These are phyloP conservation scores for Delonix regia DNA, from an alignment of 306 rosid genomes.

Conservation along the genomic window DNA sequence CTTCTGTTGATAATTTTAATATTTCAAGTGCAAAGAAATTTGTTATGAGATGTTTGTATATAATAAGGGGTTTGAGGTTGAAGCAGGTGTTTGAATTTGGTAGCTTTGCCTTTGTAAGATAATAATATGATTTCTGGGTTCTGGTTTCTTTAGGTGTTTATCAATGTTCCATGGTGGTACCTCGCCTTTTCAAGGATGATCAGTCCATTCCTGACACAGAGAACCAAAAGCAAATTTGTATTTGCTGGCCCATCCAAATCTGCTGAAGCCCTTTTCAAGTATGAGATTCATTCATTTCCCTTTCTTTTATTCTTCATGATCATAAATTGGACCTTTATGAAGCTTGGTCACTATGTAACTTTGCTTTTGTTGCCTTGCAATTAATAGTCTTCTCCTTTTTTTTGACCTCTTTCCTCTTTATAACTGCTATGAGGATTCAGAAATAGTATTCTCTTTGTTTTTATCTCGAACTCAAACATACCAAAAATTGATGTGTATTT, in stretches of 20 bases:
- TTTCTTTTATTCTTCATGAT: not conserved
- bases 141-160: constrained; percentile 60
- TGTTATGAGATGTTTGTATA: not conserved
- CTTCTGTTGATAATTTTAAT: not conserved
- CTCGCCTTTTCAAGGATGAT: constrained; percentile 69
- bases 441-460: not conserved
- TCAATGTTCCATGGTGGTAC: constrained; percentile 96
- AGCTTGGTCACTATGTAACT: constrained; percentile 23
- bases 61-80: constrained; percentile 32
- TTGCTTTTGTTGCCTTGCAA: constrained; percentile 39
- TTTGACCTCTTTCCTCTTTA: not conserved
- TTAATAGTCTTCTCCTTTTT: not conserved
- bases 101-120: not conserved
- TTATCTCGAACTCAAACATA: not conserved
- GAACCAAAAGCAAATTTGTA: constrained; percentile 23
- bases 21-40: not conserved
- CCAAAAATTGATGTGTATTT: not conserved
- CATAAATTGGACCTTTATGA: not conserved
- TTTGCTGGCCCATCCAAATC: constrained; percentile 21
- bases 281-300: not conserved
- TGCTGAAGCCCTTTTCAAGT: constrained; percentile 19
- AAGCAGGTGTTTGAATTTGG: not conserved
- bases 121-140: not conserved
- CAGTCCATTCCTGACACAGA: constrained; percentile 15
- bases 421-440: constrained; percentile 9